Conservation (phyloP, 176 grass and related monocot species). For the Otatea glauca region DNA sequence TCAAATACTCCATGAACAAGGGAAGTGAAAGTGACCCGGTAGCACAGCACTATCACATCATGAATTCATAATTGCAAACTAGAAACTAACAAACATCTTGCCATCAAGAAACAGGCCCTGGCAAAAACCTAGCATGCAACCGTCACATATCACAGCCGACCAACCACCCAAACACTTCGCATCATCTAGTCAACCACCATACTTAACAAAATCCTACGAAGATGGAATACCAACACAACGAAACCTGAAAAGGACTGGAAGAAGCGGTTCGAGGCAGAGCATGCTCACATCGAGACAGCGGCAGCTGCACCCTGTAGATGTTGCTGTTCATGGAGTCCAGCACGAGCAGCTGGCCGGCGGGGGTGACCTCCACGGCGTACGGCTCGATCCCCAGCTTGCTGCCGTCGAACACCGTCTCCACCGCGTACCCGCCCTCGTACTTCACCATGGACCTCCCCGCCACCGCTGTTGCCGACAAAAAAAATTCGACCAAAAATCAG, state of each 20-base stretch:
- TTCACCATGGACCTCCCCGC: constrained; percentile 69
- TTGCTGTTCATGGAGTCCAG: constrained; percentile 99
- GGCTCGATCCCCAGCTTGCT: constrained; percentile 98
- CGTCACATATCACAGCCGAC: constrained; percentile 29
- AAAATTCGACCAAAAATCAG: not conserved
- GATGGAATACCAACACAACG: not conserved
- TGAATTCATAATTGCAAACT: constrained; percentile 7
- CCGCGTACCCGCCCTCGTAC: constrained; percentile 91
- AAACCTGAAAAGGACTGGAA: constrained; percentile 29
- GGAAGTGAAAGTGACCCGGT: constrained; percentile 19
- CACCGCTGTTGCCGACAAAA: constrained; percentile 36
- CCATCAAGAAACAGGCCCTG: constrained; percentile 34
- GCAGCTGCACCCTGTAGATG: constrained; percentile 78
- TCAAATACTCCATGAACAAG: constrained; percentile 5
- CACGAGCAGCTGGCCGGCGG: constrained; percentile 76
- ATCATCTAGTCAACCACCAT: not conserved
- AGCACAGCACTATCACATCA: constrained; percentile 31
- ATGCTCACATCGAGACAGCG: constrained; percentile 82
- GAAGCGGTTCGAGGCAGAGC: constrained; percentile 25
- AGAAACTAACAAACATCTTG: constrained; percentile 36
- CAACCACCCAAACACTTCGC: constrained; percentile 7
- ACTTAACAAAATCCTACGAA: constrained; percentile 51
- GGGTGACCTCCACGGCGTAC: constrained; percentile 76
- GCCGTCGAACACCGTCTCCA: constrained; percentile 96
- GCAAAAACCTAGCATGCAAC: constrained; percentile 23